Evolutionary conservation across 2,329 filamentous ascomycete genomes (phyloP), one percentile per base, ranked within the genome.

Genomic region (Fusarium dimerum): DNA sequence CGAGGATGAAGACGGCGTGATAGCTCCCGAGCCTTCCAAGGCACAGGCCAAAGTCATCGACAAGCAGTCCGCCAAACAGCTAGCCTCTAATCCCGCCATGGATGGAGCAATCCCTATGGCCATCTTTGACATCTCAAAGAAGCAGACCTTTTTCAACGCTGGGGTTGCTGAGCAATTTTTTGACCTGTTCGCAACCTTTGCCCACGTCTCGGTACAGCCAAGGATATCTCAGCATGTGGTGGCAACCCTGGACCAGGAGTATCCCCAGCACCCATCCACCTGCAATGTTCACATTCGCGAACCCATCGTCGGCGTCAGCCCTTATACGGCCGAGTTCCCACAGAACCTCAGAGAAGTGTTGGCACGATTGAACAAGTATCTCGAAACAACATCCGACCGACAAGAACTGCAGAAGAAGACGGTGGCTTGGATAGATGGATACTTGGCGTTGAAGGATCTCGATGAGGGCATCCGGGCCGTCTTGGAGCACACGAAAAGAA

Each of bases 21-120:
- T 76, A 47, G 65, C 81, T 34, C 80, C 77, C 1, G 75, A 83
- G 42, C 67, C 71, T 63, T 72, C 73, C 49, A 71, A 70, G 29
- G 67, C 64, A 32, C 68, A 74, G 40, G 66, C 66, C 52, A 73
- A 71, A 58, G 79, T 79, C 40, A 76, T 81, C 45, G 71, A 78
- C 59, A 73, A 78, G 51, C 71, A 78, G 50, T 72, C 74, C 1
- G 70, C 73, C 5, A 66, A 73, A 59, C 76, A 77, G 48, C 75
- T 96, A 57, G 78, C 88, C 65, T 85, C 84, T 51, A 93, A 92
- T 44, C 92, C 93, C 5, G 91, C 91, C 10, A 79, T 97, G 57
- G 90, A 89, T 54, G 94, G 94, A n/a, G 94, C 91, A 15, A 96
- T 99, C 61, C 92, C 94, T 2, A 82, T 92, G 50, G 92, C 93